A percentile compares a stretch with the other conserved stretches of the same genome.
phyloP scores from a whole-genome alignment of 2,329 filamentous ascomycete genomes.

The Stagonosporopsis cucurbitacearum region DNA sequence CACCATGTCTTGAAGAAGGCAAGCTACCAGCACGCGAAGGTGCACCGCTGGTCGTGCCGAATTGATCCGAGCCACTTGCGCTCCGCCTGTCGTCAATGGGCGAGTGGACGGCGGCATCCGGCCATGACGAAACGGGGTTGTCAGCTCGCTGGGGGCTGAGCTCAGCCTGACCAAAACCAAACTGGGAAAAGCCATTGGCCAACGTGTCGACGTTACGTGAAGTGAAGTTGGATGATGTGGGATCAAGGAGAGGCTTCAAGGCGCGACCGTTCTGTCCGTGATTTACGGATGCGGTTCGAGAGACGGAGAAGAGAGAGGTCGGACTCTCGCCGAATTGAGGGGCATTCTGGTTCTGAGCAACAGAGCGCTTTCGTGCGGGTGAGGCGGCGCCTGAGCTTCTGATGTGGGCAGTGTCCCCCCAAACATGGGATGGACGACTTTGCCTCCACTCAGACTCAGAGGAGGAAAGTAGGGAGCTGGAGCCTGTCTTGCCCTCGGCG shows the following conservation, averaged over 20 bases:
- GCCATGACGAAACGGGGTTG: slow-evolving; percentile 42
- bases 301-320: slow-evolving; percentile 37
- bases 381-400: slow-evolving; percentile 47
- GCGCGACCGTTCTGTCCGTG: slow-evolving; percentile 34
- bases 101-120: slow-evolving; percentile 46
- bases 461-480: slow-evolving; percentile 70
- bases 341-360: slow-evolving; percentile 41
- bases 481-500: slow-evolving; percentile 68
- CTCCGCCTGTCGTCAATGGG: slow-evolving; percentile 53
- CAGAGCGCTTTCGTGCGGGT: slow-evolving; percentile 47
- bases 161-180: slow-evolving; percentile 42
- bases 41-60: slow-evolving; percentile 52
- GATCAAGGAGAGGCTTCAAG: slow-evolving; percentile 42
- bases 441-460: slow-evolving; percentile 72
- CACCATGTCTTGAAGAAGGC: slow-evolving; percentile 62
- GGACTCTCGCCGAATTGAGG: slow-evolving; percentile 26
- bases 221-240: slow-evolving; percentile 42
- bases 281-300: slow-evolving; percentile 30
- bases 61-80: slow-evolving; percentile 52
- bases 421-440: slow-evolving; percentile 57
- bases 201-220: slow-evolving; percentile 40
- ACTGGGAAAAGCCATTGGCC: slow-evolving; percentile 43
- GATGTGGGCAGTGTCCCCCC: slow-evolving; percentile 60
- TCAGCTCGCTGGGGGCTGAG: slow-evolving; percentile 36
- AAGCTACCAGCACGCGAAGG: slow-evolving; percentile 62